Conservation (phyloP, 306 rosid species). For the Cyamopsis tetragonoloba region DNA sequence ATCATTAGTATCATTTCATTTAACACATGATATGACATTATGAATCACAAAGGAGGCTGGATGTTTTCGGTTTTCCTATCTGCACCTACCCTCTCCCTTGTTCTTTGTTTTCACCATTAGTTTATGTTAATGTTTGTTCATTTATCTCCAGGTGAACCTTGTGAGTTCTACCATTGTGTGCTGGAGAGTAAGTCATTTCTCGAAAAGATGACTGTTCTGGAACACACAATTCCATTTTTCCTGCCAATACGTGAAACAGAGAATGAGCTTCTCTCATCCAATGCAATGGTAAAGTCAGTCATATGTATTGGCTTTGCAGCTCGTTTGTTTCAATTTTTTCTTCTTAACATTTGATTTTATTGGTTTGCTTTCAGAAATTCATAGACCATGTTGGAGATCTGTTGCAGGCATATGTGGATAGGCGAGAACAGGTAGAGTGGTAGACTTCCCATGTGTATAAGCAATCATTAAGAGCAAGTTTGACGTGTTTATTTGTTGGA, state of each 20-base stretch:
- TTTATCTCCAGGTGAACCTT: slow-evolving; percentile 66
- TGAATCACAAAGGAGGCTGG: slow-evolving; percentile 30
- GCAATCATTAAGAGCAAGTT: slow-evolving; percentile 21
- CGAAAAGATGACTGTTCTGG: slow-evolving; percentile 88
- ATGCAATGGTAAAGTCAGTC: slow-evolving; percentile 74
- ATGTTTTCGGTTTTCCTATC: neutral
- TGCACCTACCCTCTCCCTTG: neutral
- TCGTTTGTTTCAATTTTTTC: slow-evolving; percentile 21
- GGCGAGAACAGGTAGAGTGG: slow-evolving; percentile 94
- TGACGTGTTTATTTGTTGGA: neutral
- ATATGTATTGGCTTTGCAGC: slow-evolving; percentile 25
- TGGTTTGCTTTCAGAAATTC: slow-evolving; percentile 70
- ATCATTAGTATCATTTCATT: slow-evolving; percentile 4
- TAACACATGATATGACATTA: neutral
- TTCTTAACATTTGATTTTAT: slow-evolving; percentile 11
- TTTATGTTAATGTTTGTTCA: slow-evolving; percentile 9
- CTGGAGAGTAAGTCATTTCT: slow-evolving; percentile 97
- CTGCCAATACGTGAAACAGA: slow-evolving; percentile 82
- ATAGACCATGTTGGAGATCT: slow-evolving; percentile 92
- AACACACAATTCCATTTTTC: slow-evolving; percentile 90
- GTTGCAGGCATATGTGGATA: slow-evolving; percentile 90
- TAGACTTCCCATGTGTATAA: slow-evolving; percentile 40
- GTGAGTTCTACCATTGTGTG: slow-evolving; percentile 85
- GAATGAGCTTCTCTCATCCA: slow-evolving; percentile 82
- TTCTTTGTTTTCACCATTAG: neutral